Evolutionary conservation across 1,139 yeast genomes (phyloP), one percentile per base, ranked within the genome.

Genomic region (Taiozyma sp.): DNA sequence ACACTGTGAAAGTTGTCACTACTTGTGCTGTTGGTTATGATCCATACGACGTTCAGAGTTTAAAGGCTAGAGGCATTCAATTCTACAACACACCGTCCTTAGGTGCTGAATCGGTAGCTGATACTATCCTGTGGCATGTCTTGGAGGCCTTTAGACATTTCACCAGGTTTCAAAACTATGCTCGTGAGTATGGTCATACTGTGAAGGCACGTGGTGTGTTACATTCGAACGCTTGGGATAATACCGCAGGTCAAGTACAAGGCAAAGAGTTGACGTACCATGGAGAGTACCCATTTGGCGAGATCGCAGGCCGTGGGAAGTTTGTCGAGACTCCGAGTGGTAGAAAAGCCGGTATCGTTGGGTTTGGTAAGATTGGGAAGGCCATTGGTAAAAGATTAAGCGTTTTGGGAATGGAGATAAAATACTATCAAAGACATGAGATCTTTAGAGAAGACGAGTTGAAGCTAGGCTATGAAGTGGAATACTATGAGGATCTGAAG

Each of bases 81-180:
- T 69, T 87, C 52, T 80, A 84, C 55, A 83, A 87, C 64, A 82
- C 83, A 5, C 88, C 88, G 0, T 75, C 84, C 3, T 65, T 74
- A 30, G 80, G 87, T 0, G 80, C 86, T 5, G 79, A 73, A 46
- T 87, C 89, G 13, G 96, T 89, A n/a, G 95, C 96, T 1, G 96
- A 90, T 59, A 74, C 85, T 54, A 95, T 83, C 0, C 68, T 88
- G 54, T 84, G 80, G 72, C 81, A 84, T 60, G 70, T 89, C 0
- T 67, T 89, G 54, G 78, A 81, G 43, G 78, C 86, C 14, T 86
- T 84, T 67, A 74, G 96, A 56, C 76, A 75, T 62, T 81, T 79
- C 59, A 68, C 76, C 44, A 60, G 78, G 42, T 78, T 80, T 66
- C 81, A 79, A 55, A 59, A 61, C 4, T 62, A 69, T 30, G 65